Conservation (phyloP, 352 stramenopile species). For the Peronospora destructor region DNA sequence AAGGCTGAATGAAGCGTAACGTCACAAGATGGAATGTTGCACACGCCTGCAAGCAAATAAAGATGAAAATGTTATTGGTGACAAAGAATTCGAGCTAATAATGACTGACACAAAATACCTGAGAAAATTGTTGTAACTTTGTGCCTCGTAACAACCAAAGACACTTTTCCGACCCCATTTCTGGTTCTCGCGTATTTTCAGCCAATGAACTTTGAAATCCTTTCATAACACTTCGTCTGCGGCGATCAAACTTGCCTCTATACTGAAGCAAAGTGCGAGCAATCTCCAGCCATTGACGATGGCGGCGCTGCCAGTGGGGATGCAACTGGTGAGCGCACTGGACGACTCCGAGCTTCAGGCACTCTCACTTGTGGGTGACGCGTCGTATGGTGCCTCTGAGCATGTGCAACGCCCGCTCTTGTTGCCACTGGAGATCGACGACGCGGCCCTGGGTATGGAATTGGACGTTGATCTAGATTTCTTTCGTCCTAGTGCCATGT, state of each 20-base stretch:
- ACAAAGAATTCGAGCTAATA: too few species aligned
- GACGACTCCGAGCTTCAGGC: constrained; percentile 26
- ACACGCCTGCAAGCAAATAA: too few species aligned
- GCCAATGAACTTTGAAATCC: too few species aligned
- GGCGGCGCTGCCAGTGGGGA: constrained; percentile 25
- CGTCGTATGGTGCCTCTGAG: constrained; percentile 3
- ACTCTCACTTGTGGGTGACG: constrained; percentile 5
- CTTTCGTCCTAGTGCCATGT: constrained; percentile 60
- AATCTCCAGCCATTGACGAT: constrained; percentile 14
- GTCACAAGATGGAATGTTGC: too few species aligned
- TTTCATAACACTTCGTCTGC: too few species aligned
- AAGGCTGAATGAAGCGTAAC: constrained; percentile 19
- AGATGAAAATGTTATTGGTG: too few species aligned
- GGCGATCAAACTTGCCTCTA: background rate
- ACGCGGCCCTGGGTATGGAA: constrained; percentile 40
- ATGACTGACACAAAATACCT: too few species aligned
- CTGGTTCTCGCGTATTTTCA: too few species aligned
- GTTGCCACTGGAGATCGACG: constrained; percentile 14
- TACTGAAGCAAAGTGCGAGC: background rate
- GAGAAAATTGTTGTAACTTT: too few species aligned
- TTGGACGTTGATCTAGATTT: constrained; percentile 58
- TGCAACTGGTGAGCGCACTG: constrained; percentile 36
- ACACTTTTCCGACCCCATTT: too few species aligned
- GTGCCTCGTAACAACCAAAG: too few species aligned
- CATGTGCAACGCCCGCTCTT: constrained; percentile 13